Evolutionary conservation across 2,329 filamentous ascomycete species (phyloP), one percentile per base, ranked within the genome.

Genomic region (Phaeosphaeriaceae sp.): DNA sequence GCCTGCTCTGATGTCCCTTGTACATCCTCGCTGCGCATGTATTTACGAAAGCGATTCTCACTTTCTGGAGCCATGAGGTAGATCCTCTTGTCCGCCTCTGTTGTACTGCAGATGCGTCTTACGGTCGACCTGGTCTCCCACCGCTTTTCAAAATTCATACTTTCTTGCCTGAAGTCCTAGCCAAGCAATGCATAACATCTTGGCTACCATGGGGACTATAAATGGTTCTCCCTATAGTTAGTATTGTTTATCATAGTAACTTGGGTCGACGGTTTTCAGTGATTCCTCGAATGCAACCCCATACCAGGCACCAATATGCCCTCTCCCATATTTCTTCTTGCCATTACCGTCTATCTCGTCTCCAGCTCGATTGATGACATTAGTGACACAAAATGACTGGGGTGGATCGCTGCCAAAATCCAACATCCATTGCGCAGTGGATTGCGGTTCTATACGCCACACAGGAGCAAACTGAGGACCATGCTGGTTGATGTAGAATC

Each of bases 401-500:
- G 30, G 30, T 5, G 30, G 30, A 4, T 33, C 30, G 30, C 6
- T 33, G 12, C 35, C 35, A 38, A 7, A 13, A 5, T 38, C 20
- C 7, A 13, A 18, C 7, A 38, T 38, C 35, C 35, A 38, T 18
- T 38, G 16, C 35, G 20, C 12, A 13, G 35, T 18, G 8, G 34
- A 15, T 7, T 36, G 34, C 7, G 8, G 35, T 18, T 38, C 35
- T 38, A 18, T 38, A 4, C 35, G 7, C 35, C 35, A 38, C 11
- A 18, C 20, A 18, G 35, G 35, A 4, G 35, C 35, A 21, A 7
- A 4, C 7, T 38, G 15, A 23, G 35, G 35, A 18, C 35, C 35
- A 38, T 38, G 17, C 20, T 38, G 15, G 17, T 38, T 38, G 35
- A 38, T 38, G 15, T 38, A 38, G 13, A 38, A 38, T 21, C 35